Base-by-base conservation (phyloP, 805 yeast species). In the Barnettozyma sp. region DNA sequence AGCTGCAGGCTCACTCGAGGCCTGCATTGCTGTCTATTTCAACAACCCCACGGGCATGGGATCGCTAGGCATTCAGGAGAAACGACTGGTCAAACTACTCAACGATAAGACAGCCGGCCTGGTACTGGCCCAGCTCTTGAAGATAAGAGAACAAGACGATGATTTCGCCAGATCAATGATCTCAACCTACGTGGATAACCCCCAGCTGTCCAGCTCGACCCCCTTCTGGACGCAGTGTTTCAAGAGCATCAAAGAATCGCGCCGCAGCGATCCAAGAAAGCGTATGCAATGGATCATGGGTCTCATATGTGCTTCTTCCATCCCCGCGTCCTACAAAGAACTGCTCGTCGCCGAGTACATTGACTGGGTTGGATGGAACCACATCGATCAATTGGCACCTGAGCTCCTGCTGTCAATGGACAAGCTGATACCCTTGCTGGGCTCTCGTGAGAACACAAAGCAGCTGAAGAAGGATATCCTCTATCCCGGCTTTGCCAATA, bases 221-320 rank as follows among this genome's bases (percentile, higher is more conserved):
- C 47, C 64, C 15, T 82, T 77, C 46, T 81, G 87, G 87, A 50
- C 56, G 9, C 65, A 68, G 26, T 76, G 59, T 41, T 66, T 79
- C 41, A 70, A 72, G 31, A 75, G 70, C 46, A 81, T 78, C 42
- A 65, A 63, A 16, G 35, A 46, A 2, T 62, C 62, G 32, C n/a
- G n/a, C n/a, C n/a, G n/a, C n/a, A 56, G 62, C 14, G 75, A 76
- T 41, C 57, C 64, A 21, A 19, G n/a, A 16, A 16, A 29, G 23
- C n/a, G n/a, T n/a, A 8, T 29, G 5, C 32, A 17, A 13, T 29
- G 32, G 32, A 7, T 18, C 24, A n/a, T 29, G 6, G 32, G 23
- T 7, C 32, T 19, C 6, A 12, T 29, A 4, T 29, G 32, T 20
- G 20, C 24, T 13, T 29, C 32, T 11, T 29, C 32, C 11, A 29